These are phyloP conservation scores for Prorocentrum cordatum DNA, from an alignment of 169 alveolate genomes.

Conservation along the genomic window DNA sequence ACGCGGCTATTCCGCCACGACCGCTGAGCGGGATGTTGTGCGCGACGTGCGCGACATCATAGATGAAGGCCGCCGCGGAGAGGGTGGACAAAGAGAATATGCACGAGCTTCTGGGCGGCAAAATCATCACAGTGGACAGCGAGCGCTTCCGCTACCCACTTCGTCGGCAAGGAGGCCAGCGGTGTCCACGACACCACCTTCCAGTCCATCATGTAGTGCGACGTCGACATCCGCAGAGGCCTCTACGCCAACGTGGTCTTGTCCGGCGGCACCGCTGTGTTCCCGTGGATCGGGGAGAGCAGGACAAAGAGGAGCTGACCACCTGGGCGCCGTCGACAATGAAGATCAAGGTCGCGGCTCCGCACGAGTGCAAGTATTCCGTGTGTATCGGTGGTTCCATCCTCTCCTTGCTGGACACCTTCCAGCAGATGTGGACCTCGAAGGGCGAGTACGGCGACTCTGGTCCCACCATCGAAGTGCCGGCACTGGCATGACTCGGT, in stretches of 20 bases:
- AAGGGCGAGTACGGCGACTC: constrained; percentile 18
- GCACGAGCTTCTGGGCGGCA: constrained; percentile 95
- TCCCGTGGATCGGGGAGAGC: constrained; percentile 94
- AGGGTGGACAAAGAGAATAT: constrained; percentile 89
- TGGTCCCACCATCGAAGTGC: constrained; percentile 2
- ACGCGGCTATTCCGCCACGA: constrained; percentile 86
- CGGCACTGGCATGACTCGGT: no score
- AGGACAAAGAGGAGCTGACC: constrained; percentile 90
- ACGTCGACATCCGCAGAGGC: constrained; percentile 73
- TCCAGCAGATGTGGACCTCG: constrained; percentile 36
- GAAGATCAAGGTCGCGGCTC: constrained; percentile 77
- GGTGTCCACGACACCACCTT: constrained; percentile 93
- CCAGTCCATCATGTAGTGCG: constrained; percentile 78
- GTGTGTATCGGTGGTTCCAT: constrained; percentile 4
- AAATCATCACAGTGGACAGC: constrained; percentile 85
- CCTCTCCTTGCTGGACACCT: constrained; percentile 1
- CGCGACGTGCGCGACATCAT: constrained; percentile 94
- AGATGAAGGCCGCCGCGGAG: constrained; percentile 84
- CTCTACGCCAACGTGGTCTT: constrained; percentile 91
- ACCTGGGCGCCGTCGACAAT: constrained; percentile 89
- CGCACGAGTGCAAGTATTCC: constrained; percentile 91
- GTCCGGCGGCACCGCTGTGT: constrained; percentile 96
- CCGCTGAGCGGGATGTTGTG: constrained; percentile 90
- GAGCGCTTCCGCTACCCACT: constrained; percentile 73
- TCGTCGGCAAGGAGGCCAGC: neutral